phyloP scores from a whole-genome alignment of 345 rosid species.

The Melastoma malabathricum region DNA sequence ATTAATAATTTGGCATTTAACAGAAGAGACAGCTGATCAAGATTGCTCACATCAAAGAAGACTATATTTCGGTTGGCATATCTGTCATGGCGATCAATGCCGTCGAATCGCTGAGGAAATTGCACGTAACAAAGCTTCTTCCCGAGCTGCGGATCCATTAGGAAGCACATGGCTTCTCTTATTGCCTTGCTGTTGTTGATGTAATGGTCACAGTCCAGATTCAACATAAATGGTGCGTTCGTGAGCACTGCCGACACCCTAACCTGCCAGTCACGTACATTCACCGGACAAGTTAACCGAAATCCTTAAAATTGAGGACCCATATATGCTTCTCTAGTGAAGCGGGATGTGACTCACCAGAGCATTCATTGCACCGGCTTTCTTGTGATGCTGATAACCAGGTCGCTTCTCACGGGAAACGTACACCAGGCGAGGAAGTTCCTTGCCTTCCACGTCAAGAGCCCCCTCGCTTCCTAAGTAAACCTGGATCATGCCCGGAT shows the following conservation, averaged over 20 bases:
- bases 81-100: constrained; percentile 86
- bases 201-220: constrained; percentile 94
- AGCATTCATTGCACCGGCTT: constrained; percentile 99
- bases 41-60: constrained; percentile 70
- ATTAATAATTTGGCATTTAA: too few relatives aligned
- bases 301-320: neutral
- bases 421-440: constrained; percentile 74
- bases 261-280: constrained; percentile 50
- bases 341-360: constrained; percentile 32
- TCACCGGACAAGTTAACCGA: too few relatives aligned
- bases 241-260: constrained; percentile 95
- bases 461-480: constrained; percentile 94
- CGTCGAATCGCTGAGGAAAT: constrained; percentile 94
- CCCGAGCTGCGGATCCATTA: constrained; percentile 95
- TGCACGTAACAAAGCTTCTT: constrained; percentile 95
- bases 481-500: constrained; percentile 99
- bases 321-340: too few relatives aligned
- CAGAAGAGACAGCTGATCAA: neutral
- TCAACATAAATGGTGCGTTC: constrained; percentile 85
- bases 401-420: constrained; percentile 98
- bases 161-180: constrained; percentile 94
- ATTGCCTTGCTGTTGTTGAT: constrained; percentile 81
- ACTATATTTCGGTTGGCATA: constrained; percentile 88
- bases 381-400: constrained; percentile 90
- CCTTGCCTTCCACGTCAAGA: constrained; percentile 82